Conservation (phyloP, 2,329 filamentous ascomycete genomes). For the Phoma sp. region DNA sequence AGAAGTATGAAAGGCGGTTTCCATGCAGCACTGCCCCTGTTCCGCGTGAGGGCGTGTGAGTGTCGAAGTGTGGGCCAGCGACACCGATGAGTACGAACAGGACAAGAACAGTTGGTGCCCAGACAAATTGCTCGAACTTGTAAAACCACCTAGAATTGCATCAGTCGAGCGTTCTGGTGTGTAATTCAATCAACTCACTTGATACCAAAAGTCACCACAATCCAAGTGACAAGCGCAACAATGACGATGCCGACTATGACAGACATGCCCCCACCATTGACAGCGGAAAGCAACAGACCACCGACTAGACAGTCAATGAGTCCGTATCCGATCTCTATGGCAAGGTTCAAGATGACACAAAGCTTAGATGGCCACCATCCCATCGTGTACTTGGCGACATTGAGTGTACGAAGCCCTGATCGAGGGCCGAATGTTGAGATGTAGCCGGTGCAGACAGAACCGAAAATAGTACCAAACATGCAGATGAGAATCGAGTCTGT, state of each 20-base stretch:
- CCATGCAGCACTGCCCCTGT: slow-evolving; percentile 59
- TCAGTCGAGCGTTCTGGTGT: background rate
- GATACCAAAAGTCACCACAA: slow-evolving; percentile 36
- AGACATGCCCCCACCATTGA: slow-evolving; percentile 62
- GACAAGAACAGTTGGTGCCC: slow-evolving; percentile 34
- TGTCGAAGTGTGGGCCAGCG: slow-evolving; percentile 59
- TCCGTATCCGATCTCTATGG: slow-evolving; percentile 64
- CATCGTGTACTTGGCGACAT: slow-evolving; percentile 63
- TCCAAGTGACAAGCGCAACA: slow-evolving; percentile 50
- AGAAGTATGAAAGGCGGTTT: slow-evolving; percentile 71
- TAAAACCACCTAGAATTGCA: slow-evolving; percentile 25
- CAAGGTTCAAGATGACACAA: slow-evolving; percentile 61
- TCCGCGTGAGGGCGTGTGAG: slow-evolving; percentile 57
- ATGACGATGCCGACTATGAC: slow-evolving; percentile 68
- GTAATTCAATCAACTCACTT: background rate
- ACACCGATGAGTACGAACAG: slow-evolving; percentile 38
- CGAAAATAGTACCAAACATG: slow-evolving; percentile 34
- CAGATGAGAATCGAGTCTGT: slow-evolving; percentile 28
- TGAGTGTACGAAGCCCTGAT: slow-evolving; percentile 35
- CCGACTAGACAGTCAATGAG: slow-evolving; percentile 67
- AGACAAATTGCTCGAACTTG: slow-evolving; percentile 35
- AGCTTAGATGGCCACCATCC: slow-evolving; percentile 70
- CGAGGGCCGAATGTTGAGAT: slow-evolving; percentile 32
- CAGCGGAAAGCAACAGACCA: slow-evolving; percentile 67
- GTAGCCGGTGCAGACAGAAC: slow-evolving; percentile 31